Evolutionary conservation across 345 rosid species (phyloP).

Genomic region (Geranium brycei): DNA sequence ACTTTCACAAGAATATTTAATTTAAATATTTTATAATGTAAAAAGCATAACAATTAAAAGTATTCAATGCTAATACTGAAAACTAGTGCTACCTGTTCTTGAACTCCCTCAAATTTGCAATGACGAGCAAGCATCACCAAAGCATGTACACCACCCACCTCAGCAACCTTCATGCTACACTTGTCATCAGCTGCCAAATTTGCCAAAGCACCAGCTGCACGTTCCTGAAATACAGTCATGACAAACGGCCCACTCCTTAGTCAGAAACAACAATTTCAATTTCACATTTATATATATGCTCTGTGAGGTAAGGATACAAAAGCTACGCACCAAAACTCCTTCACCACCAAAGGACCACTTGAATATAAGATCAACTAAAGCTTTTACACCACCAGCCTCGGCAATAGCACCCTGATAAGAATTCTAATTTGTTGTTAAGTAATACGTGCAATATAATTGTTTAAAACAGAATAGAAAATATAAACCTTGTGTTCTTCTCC

Average conservation of each 20-base stretch:
- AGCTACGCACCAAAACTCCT: conserved; percentile 48
- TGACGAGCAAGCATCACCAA: conserved; percentile 68
- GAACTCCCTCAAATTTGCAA: conserved; percentile 75
- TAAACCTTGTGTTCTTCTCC: conserved; percentile 85
- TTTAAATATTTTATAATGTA: too few species aligned
- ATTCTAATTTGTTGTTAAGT: conserved; percentile 4
- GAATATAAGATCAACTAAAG: conserved; percentile 64
- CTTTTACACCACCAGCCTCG: conserved; percentile 70
- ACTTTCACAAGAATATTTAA: too few species aligned
- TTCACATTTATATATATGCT: too few species aligned
- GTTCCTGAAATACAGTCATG: conserved; percentile 36
- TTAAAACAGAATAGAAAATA: not conserved
- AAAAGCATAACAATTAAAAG: too few species aligned
- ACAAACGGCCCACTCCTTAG: conserved; percentile 1
- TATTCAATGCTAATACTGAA: conserved; percentile 1
- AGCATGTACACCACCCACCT: conserved; percentile 68
- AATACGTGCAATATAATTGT: too few species aligned
- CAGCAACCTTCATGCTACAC: conserved; percentile 68
- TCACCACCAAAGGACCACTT: conserved; percentile 69
- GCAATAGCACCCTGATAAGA: conserved; percentile 54
- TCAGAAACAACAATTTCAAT: not conserved
- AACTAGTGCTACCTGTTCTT: conserved; percentile 49
- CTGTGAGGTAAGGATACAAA: too few species aligned
- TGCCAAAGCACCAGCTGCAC: conserved; percentile 82
- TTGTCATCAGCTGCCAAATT: conserved; percentile 83